These are phyloP conservation scores for Penicillium sp. DNA, from an alignment of 2,329 filamentous ascomycete genomes.

Conservation along the genomic window DNA sequence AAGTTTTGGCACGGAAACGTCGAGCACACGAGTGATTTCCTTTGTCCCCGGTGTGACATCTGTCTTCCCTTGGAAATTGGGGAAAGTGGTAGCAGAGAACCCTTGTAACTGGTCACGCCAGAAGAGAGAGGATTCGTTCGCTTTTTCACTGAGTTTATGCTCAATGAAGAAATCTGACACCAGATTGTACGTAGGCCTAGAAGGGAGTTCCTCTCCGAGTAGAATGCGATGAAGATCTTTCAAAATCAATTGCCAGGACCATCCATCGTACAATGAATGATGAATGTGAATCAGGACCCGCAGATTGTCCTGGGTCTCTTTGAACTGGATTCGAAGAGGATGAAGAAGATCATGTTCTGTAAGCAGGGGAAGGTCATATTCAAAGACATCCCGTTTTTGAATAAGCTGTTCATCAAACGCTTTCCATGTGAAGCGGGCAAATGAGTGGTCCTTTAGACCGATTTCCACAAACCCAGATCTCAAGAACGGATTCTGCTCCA, in stretches of 20 bases:
- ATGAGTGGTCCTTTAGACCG: slow-evolving; percentile 46
- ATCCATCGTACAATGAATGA: slow-evolving; percentile 89
- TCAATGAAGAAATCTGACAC: slow-evolving; percentile 56
- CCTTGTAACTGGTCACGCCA: slow-evolving; percentile 69
- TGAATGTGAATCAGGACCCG: slow-evolving; percentile 62
- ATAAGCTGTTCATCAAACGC: slow-evolving; percentile 48
- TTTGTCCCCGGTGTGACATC: slow-evolving; percentile 28
- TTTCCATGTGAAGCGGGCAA: slow-evolving; percentile 66
- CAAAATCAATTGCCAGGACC: slow-evolving; percentile 77
- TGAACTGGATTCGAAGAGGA: slow-evolving; percentile 65
- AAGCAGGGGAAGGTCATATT: slow-evolving; percentile 41
- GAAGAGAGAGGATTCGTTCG: slow-evolving; percentile 55
- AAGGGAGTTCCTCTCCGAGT: slow-evolving; percentile 23
- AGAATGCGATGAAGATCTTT: slow-evolving; percentile 63
- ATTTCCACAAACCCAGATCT: slow-evolving; percentile 70
- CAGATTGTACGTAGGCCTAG: slow-evolving; percentile 60
- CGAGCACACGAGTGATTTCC: slow-evolving; percentile 30
- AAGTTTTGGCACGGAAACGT: slow-evolving; percentile 36
- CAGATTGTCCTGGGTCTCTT: slow-evolving; percentile 17
- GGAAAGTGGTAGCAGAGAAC: slow-evolving; percentile 56
- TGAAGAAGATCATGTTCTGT: slow-evolving; percentile 47
- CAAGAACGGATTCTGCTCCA: slow-evolving; percentile 63
- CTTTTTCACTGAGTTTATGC: slow-evolving; percentile 29
- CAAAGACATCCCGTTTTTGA: slow-evolving; percentile 39
- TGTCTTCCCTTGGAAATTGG: slow-evolving; percentile 55